phyloP scores from a whole-genome alignment of 352 stramenopile species.

The Phytophthora idaei region DNA sequence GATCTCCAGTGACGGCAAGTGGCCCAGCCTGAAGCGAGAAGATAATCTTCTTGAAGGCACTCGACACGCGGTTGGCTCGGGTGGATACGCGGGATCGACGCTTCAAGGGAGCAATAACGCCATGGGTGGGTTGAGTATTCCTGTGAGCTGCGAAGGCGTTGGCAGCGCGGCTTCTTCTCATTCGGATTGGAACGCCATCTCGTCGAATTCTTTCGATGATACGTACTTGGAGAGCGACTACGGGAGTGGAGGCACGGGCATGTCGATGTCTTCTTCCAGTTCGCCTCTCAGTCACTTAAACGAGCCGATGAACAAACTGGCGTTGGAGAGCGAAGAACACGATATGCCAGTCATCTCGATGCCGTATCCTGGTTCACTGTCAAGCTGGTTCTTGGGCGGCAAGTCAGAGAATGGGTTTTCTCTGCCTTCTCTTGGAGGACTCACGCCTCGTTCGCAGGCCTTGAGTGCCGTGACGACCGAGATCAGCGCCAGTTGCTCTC shows the following conservation, averaged over 20 bases:
- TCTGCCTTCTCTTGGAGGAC: constrained; percentile 27
- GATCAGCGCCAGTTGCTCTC: constrained; percentile 17
- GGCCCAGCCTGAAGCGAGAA: constrained; percentile 35
- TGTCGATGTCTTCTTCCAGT: constrained; percentile 22
- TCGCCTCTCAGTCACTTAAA: constrained; percentile 33
- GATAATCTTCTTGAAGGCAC: constrained; percentile 12
- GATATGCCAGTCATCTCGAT: constrained; percentile 40
- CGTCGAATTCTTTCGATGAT: constrained; percentile 43
- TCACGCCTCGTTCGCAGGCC: constrained; percentile 24
- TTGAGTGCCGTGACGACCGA: constrained; percentile 13
- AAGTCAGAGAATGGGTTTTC: constrained; percentile 28
- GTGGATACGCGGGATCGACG: constrained; percentile 4
- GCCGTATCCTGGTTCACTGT: constrained; percentile 33
- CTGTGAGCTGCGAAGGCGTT: constrained; percentile 12
- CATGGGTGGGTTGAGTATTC: constrained; percentile 2
- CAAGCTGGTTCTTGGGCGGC: constrained; percentile 35
- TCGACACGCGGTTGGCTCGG: background rate
- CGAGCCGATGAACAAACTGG: constrained; percentile 37
- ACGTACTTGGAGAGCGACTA: constrained; percentile 43
- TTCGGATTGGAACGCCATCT: constrained; percentile 40
- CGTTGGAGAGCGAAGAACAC: constrained; percentile 31
- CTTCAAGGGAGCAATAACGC: constrained; percentile 4
- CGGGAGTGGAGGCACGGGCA: constrained; percentile 12
- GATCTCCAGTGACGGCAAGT: constrained; percentile 28
- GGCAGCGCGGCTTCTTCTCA: constrained; percentile 12